Evolutionary conservation across 495 filamentous ascomycete genomes (phyloP).

Genomic region (Stereocaulon alpinum): DNA sequence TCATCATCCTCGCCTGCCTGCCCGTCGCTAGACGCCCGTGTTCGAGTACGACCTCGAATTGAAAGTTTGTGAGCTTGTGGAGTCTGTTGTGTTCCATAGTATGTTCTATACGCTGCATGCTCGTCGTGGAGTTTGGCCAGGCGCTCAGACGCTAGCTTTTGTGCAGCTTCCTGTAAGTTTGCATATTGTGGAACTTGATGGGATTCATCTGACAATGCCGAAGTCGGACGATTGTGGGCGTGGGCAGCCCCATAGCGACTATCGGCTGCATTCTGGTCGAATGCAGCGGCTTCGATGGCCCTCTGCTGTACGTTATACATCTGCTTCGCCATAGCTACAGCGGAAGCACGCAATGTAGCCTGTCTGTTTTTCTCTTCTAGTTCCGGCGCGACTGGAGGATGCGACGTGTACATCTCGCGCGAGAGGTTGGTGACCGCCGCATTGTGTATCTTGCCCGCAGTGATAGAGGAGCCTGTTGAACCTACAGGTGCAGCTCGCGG

Average conservation of each 20-base stretch:
- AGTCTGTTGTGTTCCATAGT: conserved; percentile 53
- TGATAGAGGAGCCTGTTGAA: conserved; percentile 33
- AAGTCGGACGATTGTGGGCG: conserved; percentile 31
- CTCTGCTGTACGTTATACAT: conserved; percentile 64
- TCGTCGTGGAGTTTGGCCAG: conserved; percentile 70
- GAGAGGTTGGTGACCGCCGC: conserved; percentile 37
- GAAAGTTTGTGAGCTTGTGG: conserved; percentile 41
- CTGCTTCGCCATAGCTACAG: conserved; percentile 75
- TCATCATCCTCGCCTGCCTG: conserved; percentile 52
- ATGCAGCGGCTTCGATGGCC: conserved; percentile 37
- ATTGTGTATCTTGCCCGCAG: conserved; percentile 49
- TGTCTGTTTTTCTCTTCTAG: conserved; percentile 60
- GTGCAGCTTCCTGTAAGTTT: conserved; percentile 70
- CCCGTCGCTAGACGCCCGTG: conserved; percentile 61
- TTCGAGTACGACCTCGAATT: conserved; percentile 44
- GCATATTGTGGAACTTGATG: conserved; percentile 38
- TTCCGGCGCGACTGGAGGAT: conserved; percentile 62
- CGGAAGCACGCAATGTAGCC: conserved; percentile 66
- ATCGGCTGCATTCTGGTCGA: conserved; percentile 21
- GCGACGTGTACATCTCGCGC: conserved; percentile 62
- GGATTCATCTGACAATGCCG: conserved; percentile 31
- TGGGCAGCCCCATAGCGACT: conserved; percentile 31
- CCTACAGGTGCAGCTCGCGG: conserved; percentile 5
- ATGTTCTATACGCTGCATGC: conserved; percentile 54
- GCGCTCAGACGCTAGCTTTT: conserved; percentile 73